A percentile compares a stretch with the other conserved stretches of the same genome.
These are phyloP conservation scores for Monosporascus sp. DNA, from an alignment of 2,329 filamentous ascomycete genomes.

Conservation along the genomic window DNA sequence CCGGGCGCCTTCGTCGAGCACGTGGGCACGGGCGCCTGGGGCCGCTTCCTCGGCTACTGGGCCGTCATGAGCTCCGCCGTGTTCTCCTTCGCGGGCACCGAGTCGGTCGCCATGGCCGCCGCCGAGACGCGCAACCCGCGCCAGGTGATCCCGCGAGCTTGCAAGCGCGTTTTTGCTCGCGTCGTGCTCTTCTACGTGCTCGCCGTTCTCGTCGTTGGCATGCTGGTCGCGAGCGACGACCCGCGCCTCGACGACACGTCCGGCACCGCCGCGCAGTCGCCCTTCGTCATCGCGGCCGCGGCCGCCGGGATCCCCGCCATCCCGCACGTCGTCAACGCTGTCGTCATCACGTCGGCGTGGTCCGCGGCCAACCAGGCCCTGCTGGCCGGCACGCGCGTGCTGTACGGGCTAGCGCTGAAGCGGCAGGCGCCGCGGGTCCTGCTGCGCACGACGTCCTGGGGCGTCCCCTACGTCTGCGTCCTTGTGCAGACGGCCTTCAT, in stretches of 20 bases:
- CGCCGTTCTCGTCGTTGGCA: slow-evolving; percentile 51
- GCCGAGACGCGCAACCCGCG: slow-evolving; percentile 50
- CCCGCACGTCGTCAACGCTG: slow-evolving; percentile 69
- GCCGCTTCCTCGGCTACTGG: slow-evolving; percentile 59
- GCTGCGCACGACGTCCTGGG: slow-evolving; percentile 43
- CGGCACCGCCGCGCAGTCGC: slow-evolving; percentile 44
- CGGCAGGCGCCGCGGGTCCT: slow-evolving; percentile 53
- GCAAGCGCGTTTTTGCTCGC: slow-evolving; percentile 54
- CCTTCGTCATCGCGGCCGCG: slow-evolving; percentile 67
- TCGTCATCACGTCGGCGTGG: slow-evolving; percentile 68
- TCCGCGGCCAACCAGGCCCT: slow-evolving; percentile 66
- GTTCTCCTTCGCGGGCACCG: slow-evolving; percentile 43
- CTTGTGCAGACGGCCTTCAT: slow-evolving; percentile 49
- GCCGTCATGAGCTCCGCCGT: slow-evolving; percentile 40
- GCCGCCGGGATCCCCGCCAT: slow-evolving; percentile 63
- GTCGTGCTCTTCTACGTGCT: slow-evolving; percentile 55
- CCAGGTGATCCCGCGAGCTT: slow-evolving; percentile 39
- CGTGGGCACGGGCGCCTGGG: slow-evolving; percentile 51
- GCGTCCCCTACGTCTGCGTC: slow-evolving; percentile 54
- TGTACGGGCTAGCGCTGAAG: slow-evolving; percentile 56
- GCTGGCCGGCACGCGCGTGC: slow-evolving; percentile 51
- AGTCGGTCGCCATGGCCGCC: slow-evolving; percentile 50
- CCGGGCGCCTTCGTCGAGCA: slow-evolving; percentile 65
- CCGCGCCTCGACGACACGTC: slow-evolving; percentile 38
- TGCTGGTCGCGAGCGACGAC: slow-evolving; percentile 54